Evolutionary conservation across 108 stramenopile species (phyloP).

Genomic region (Stephanodiscus triporus): DNA sequence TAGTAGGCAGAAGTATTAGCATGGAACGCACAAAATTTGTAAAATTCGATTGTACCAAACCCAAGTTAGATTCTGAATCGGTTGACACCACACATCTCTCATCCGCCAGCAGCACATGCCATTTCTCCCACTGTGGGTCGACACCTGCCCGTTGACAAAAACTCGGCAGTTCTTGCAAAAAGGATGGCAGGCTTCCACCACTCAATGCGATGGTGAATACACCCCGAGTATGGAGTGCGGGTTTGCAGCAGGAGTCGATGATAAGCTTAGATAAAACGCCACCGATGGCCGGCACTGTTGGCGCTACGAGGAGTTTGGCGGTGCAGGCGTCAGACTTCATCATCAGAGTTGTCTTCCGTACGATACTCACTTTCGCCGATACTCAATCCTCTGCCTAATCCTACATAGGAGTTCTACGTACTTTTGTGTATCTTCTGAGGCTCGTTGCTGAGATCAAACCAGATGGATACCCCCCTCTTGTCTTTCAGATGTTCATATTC

Average conservation of each 20-base stretch:
- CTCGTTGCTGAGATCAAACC: too few species aligned
- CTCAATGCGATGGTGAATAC: slow-evolving; percentile 87
- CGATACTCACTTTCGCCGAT: too few species aligned
- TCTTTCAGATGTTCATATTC: neutral
- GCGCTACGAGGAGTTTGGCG: slow-evolving; percentile 27
- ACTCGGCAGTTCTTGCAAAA: slow-evolving; percentile 53
- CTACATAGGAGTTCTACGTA: too few species aligned
- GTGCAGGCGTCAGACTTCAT: slow-evolving; percentile 5
- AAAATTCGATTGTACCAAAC: slow-evolving; percentile 55
- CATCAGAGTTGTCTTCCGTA: too few species aligned
- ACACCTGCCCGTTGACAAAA: slow-evolving; percentile 43
- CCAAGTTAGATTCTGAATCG: slow-evolving; percentile 85
- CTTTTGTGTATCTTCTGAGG: too few species aligned
- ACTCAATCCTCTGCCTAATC: too few species aligned
- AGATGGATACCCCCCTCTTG: too few species aligned
- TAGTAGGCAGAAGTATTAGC: too few species aligned
- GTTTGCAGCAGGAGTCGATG: slow-evolving; percentile 30
- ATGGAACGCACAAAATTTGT: slow-evolving; percentile 13
- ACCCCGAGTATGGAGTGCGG: slow-evolving; percentile 38
- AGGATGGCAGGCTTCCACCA: slow-evolving; percentile 90
- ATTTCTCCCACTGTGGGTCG: slow-evolving; percentile 69
- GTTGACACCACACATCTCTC: slow-evolving; percentile 89
- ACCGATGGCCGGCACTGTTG: slow-evolving; percentile 22
- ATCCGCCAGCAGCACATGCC: slow-evolving; percentile 93
- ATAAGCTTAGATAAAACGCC: slow-evolving; percentile 26